These are phyloP conservation scores for Tylopilus vinaceipallidus DNA, from an alignment of 768 basidiomycete species.

Conservation along the genomic window DNA sequence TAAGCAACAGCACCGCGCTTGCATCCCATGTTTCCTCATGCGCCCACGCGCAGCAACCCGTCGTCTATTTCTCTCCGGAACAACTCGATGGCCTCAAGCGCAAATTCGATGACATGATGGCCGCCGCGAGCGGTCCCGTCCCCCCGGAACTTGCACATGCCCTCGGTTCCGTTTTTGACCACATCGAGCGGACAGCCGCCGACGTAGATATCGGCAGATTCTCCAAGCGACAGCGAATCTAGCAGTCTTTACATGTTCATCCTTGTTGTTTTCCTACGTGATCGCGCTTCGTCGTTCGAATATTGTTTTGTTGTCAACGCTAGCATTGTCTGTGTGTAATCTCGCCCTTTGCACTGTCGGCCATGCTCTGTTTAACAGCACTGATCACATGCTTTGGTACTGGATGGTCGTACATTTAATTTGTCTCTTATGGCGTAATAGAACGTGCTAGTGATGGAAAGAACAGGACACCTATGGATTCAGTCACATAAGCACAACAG, in stretches of 20 bases:
- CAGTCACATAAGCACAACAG: background rate
- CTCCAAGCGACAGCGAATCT: conserved; percentile 28
- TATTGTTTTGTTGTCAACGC: background rate
- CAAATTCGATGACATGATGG: conserved; percentile 33
- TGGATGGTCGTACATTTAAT: conserved; percentile 10
- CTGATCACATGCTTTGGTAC: conserved; percentile 14
- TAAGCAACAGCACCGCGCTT: conserved; percentile 2
- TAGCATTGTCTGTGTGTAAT: conserved; percentile 2
- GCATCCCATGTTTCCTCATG: background rate
- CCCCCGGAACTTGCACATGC: conserved; percentile 31
- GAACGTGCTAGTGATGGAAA: background rate
- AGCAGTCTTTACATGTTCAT: background rate
- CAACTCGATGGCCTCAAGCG: conserved; percentile 31
- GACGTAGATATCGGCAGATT: conserved; percentile 26
- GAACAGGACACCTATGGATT: background rate
- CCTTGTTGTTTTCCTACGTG: background rate
- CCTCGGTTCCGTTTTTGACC: conserved; percentile 33
- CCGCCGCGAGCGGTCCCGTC: conserved; percentile 29
- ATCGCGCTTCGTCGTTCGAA: background rate
- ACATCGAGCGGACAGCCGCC: conserved; percentile 30
- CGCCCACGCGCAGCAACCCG: conserved; percentile 13
- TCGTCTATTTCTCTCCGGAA: conserved; percentile 32
- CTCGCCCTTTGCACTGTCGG: background rate
- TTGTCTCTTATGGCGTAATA: conserved; percentile 12
- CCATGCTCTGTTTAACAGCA: conserved; percentile 3